Base-by-base conservation (phyloP, 495 filamentous ascomycete species). In the Alectoria sarmentosa region DNA sequence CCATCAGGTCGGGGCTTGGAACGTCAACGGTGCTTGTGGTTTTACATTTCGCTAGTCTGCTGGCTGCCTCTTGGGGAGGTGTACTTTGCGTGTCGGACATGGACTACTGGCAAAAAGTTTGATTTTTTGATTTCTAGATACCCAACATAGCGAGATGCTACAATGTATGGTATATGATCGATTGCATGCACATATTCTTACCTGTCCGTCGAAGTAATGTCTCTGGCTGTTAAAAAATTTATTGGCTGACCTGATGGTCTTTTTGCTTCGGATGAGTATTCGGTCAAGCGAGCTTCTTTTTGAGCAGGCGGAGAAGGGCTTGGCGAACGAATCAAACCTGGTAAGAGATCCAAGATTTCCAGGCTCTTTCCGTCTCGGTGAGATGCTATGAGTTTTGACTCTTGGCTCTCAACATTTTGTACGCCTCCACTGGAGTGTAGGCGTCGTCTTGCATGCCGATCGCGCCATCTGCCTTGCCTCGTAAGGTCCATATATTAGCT, bases 1-100 rank as follows among this genome's bases (percentile, higher is more conserved):
- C 62, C 15, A 49, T 17, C 8, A 46, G 34, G n/a, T 30, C 54
- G 13, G 38, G 42, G 17, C 23, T 54, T 11, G 26, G 36, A 32
- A 38, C 62, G 13, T 69, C 70, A 17, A 34, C 62, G 3, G 30
- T 39, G 26, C 64, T 72, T n/a, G 39, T 67, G 28, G 8, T 58
- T n/a, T 13, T 68, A 55, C 70, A 72, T 62, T 58, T 68, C 17
- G 55, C 59, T 37, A 32, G 65, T 38, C 13, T 72, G 34, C 39
- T 62, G 19, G 62, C 34, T 1, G 55, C 65, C 23, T 60, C 57
- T 34, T 57, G 57, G 19, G 37, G 15, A 11, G 68, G 41, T 10
- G 54, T 63, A 14, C 36, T 72, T 23, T 72, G 70, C 39, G 54
- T 65, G 39, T 61, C 62, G 9, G 41, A 30, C 11, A 30, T 41